Conservation (phyloP, 2,329 filamentous ascomycete species). For the Phaeosphaeriaceae sp. region DNA sequence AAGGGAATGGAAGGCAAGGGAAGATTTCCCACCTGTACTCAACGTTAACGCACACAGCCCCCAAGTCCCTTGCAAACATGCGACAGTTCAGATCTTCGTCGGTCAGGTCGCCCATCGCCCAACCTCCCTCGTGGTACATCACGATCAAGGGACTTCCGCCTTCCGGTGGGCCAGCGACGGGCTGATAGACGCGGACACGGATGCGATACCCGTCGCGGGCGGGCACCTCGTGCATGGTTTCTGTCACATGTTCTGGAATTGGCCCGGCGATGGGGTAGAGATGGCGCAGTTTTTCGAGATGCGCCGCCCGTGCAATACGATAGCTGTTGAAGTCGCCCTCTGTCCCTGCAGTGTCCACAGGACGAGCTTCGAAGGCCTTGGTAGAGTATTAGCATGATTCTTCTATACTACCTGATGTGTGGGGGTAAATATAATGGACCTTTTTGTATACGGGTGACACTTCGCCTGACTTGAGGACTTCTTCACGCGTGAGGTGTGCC, state of each 20-base stretch:
- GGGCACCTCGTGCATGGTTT: constrained; percentile 33
- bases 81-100: constrained; percentile 54
- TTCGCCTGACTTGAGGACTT: constrained; percentile 29
- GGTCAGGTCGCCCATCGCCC: constrained; percentile 52
- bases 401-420: no score
- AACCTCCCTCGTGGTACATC: constrained; percentile 56
- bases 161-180: constrained; percentile 23
- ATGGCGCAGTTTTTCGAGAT: constrained; percentile 38
- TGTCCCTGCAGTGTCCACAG: constrained; percentile 19
- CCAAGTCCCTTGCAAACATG: constrained; percentile 45
- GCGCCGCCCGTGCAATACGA: constrained; percentile 31
- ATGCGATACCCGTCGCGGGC: constrained; percentile 36
- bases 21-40: no score
- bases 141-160: constrained; percentile 36
- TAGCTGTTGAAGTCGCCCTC: constrained; percentile 20
- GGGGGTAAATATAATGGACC: constrained; percentile 10
- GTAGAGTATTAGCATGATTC: background rate
- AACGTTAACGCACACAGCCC: constrained; percentile 56
- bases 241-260: constrained; percentile 36
- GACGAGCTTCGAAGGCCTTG: constrained; percentile 35
- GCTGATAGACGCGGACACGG: constrained; percentile 36
- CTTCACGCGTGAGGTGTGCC: constrained; percentile 37
- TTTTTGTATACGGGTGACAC: constrained; percentile 27
- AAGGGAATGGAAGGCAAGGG: no score
- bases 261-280: constrained; percentile 40